Evolutionary conservation across 176 grass and related monocot species (phyloP).

Genomic region (Tuctoria greenei): DNA sequence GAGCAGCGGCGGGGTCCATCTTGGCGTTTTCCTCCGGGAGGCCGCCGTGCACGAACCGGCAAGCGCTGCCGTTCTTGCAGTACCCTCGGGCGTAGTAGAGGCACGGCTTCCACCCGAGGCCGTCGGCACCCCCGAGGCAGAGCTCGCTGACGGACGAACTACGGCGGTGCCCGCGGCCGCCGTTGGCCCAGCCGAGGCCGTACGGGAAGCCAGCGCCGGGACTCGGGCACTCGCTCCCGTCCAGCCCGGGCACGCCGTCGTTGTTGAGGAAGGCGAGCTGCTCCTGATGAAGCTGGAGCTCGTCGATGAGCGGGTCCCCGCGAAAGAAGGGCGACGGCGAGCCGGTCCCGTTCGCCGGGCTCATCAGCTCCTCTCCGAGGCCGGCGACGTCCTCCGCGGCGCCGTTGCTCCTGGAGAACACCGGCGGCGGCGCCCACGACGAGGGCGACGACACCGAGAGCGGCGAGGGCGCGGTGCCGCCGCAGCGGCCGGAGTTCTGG

Average conservation of each 20-base stretch:
- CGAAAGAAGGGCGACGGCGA: slow-evolving; percentile 49
- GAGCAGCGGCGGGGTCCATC: slow-evolving; percentile 32
- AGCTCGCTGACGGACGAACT: slow-evolving; percentile 80
- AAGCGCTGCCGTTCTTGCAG: slow-evolving; percentile 89
- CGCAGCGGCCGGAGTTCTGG: slow-evolving; percentile 70
- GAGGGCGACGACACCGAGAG: slow-evolving; percentile 66
- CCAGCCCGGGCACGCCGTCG: slow-evolving; percentile 13
- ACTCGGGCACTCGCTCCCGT: slow-evolving; percentile 44
- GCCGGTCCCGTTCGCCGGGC: slow-evolving; percentile 35
- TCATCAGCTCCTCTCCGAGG: slow-evolving; percentile 61
- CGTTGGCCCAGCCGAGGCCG: slow-evolving; percentile 39
- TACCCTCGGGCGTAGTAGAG: slow-evolving; percentile 91
- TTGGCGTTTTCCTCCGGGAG: slow-evolving; percentile 67
- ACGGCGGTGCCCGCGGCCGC: slow-evolving; percentile 59
- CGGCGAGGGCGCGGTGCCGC: slow-evolving; percentile 49
- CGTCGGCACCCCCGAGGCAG: slow-evolving; percentile 55
- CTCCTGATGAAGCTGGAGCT: slow-evolving; percentile 81
- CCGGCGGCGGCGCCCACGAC: slow-evolving; percentile 55
- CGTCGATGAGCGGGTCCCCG: slow-evolving; percentile 48
- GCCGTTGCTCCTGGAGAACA: slow-evolving; percentile 66
- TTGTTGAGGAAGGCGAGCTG: slow-evolving; percentile 81
- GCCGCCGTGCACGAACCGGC: slow-evolving; percentile 74
- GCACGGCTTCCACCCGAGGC: slow-evolving; percentile 81
- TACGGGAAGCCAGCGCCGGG: slow-evolving; percentile 33
- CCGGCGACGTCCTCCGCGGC: slow-evolving; percentile 38